Base-by-base conservation (phyloP, 2,329 filamentous ascomycete species). In the Sporothrix phasma region DNA sequence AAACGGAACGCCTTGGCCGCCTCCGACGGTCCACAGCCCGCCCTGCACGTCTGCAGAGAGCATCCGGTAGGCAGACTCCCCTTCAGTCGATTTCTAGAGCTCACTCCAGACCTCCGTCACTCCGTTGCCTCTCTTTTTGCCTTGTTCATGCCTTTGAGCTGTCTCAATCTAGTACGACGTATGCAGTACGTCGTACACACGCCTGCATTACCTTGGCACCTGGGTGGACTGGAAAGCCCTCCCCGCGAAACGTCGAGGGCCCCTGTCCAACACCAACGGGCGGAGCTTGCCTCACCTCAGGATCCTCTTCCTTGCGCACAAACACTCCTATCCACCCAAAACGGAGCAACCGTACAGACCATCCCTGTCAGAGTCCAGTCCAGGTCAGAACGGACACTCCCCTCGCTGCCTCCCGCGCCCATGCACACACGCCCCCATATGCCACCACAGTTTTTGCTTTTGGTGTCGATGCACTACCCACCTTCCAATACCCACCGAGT, bases 231-330 rank as follows among this genome's bases (percentile, higher is more conserved):
- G 58, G 26, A 26, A 15, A 24, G 11, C 1, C 34, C 41, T 37
- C 26, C 43, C 43, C 22, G 49, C 63, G 49, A 46, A 65, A 65
- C 37, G 22, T 59, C 47, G 34, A 43, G 13, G 24, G 10, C 54
- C 64, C 61, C 64, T 63, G 61, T 65, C 60, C 53, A 34, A 62
- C 64, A 60, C 53, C 60, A 53, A 62, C 53, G 51, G 63, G 64
- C 45, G 64, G 64, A 63, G 60, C 45, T 65, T 47, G 13, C n/a
- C 45, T 61, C 51, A 62, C n/a, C n/a, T n/a, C n/a, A 51, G 61
- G 39, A 56, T 56, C 43, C 45, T 60, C 53, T 31, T 51, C 45
- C 53, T 59, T 43, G 53, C 62, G 53, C 64, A 65, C 64, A 61
- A 65, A 53, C 60, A 45, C 51, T 39, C 60, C 46, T 37, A 43